Conservation (phyloP, 768 basidiomycete species). For the Imleria badia region DNA sequence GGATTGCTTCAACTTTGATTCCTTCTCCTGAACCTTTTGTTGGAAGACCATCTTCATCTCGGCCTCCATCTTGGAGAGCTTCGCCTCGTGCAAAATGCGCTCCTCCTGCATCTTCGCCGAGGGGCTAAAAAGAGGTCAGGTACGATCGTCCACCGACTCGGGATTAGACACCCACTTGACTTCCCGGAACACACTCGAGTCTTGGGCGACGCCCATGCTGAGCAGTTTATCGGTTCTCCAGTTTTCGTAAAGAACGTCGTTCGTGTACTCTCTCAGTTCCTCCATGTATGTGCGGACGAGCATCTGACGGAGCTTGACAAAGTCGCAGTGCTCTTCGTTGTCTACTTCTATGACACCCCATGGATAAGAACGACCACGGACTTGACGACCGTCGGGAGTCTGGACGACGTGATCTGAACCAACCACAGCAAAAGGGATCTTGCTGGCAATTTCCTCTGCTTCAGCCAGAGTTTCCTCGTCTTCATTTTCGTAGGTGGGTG, state of each 20-base stretch:
- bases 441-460: slow-evolving; percentile 96
- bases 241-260: slow-evolving; percentile 94
- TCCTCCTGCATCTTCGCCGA: slow-evolving; percentile 96
- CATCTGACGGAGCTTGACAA: slow-evolving; percentile 99
- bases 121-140: slow-evolving; percentile 56
- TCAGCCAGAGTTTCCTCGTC: slow-evolving; percentile 98
- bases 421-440: slow-evolving; percentile 98
- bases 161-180: slow-evolving; percentile 73
- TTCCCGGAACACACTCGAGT: slow-evolving; percentile 98
- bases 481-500: slow-evolving; percentile 96
- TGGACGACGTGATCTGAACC: slow-evolving; percentile 85
- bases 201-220: slow-evolving; percentile 98
- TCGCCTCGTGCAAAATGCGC: slow-evolving; percentile 92
- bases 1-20: slow-evolving; percentile 96
- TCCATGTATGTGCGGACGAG: slow-evolving; percentile 99
- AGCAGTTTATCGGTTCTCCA: slow-evolving; percentile 96
- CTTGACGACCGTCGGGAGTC: slow-evolving; percentile 85
- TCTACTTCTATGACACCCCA: slow-evolving; percentile 99
- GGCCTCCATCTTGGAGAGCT: slow-evolving; percentile 98
- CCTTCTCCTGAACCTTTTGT: slow-evolving; percentile 99
- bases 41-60: slow-evolving; percentile 99
- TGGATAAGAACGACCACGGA: slow-evolving; percentile 94
- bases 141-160: neutral
- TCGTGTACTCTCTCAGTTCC: slow-evolving; percentile 96
- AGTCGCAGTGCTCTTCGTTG: slow-evolving; percentile 99